Conservation (phyloP, 1,284 basidiomycete genomes). For the Boletellus deceptivus region DNA sequence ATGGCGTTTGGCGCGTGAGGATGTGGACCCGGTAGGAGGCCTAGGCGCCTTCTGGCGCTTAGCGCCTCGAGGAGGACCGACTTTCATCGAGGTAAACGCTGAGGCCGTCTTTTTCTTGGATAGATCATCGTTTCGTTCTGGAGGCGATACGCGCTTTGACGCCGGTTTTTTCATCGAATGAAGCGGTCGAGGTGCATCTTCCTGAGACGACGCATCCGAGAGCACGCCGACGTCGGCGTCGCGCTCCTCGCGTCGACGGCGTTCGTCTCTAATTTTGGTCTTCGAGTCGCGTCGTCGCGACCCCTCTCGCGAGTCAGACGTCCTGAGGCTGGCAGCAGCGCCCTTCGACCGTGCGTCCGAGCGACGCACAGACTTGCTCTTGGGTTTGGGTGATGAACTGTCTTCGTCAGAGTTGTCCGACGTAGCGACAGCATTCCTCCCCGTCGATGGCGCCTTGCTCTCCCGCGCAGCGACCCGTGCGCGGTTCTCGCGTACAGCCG, state of each 20-base stretch:
- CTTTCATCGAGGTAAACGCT: slow-evolving; percentile 8
- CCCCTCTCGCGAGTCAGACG: background rate
- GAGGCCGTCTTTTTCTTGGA: slow-evolving; percentile 5
- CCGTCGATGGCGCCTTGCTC: background rate
- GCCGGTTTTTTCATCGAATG: slow-evolving; percentile 1
- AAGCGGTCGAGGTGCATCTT: slow-evolving; percentile 2
- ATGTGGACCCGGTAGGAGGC: background rate
- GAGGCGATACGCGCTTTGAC: background rate
- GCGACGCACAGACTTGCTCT: background rate
- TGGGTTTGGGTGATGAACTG: slow-evolving; percentile 1
- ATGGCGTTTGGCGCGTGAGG: background rate
- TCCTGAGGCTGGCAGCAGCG: background rate
- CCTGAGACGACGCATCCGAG: background rate
- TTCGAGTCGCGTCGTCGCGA: background rate
- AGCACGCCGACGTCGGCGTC: background rate
- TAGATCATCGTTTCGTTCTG: background rate
- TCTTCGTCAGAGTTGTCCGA: slow-evolving; percentile 3
- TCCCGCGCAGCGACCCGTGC: background rate
- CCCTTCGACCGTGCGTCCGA: background rate
- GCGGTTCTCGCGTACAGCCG: background rate
- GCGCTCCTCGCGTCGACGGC: background rate
- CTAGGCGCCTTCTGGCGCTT: slow-evolving; percentile 11
- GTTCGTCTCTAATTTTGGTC: background rate
- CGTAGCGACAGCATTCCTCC: background rate
- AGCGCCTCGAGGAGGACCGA: slow-evolving; percentile 29